Base-by-base conservation (phyloP, 495 filamentous ascomycete species). In the Lepraria neglecta region DNA sequence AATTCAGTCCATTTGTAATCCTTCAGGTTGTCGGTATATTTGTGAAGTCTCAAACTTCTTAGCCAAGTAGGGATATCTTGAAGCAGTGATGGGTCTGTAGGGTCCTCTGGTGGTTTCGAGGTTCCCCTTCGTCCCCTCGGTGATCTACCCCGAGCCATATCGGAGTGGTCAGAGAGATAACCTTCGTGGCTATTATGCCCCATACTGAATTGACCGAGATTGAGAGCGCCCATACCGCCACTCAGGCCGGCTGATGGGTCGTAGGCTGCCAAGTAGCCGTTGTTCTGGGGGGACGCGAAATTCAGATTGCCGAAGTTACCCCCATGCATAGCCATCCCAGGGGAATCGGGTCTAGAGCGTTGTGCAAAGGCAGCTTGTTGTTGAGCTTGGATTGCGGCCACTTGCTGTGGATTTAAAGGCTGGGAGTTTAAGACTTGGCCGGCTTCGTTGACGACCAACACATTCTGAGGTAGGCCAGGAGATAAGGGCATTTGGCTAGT, bases 21-120 rank as follows among this genome's bases (percentile, higher is more conserved):
- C 75, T 97, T 98, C 67, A 98, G 76, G 70, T 97, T 92, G 65
- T 98, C 94, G 42, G 94, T 98, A 74, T 98, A 98, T 77, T 98
- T 98, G 77, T 98, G 94, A 66, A 98, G 78, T 62, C 94, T 85
- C 69, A 97, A 79, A 72, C 90, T 97, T 75, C 94, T 86, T 71
- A 98, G 79, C 94, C 94, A 98, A 72, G 83, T 86, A 64, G 95
- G 92, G 66, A 98, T 96, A 71, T 98, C 94, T 77, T 95, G 90
- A 72, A 98, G 78, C 65, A 98, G 83, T 48, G 78, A 83, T 11
- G 89, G 87, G 71, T 98, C 95, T 14, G 92, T 97, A 11, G 94
- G 94, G 70, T 98, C 94, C 77, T 98, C 94, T 45, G 94, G 94
- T 38, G 94, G 94, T 81, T 97, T 97, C 46, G 90, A 96, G 75